phyloP scores from a whole-genome alignment of 2,329 filamentous ascomycete species.

The Pleochaeta shiraiana region DNA sequence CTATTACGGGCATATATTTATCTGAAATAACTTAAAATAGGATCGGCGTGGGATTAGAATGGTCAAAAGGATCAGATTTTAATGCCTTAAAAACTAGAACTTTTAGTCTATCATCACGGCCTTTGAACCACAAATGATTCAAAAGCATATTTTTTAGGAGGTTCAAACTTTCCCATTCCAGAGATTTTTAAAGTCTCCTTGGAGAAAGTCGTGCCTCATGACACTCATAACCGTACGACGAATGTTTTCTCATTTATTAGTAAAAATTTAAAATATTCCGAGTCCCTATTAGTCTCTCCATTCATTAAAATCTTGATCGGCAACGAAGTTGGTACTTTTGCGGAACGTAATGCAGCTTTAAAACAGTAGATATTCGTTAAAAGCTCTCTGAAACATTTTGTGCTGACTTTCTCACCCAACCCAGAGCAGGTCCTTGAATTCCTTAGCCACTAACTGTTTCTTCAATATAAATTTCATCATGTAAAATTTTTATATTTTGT shows the following conservation, averaged over 20 bases:
- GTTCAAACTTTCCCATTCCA: not conserved
- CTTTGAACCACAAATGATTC: conserved; percentile 11
- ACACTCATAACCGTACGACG: conserved; percentile 7
- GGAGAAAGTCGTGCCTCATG: conserved; percentile 6
- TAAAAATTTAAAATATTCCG: conserved; percentile 9
- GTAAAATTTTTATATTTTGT: conserved; percentile 11
- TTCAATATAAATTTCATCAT: conserved; percentile 12
- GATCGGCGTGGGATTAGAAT: no score
- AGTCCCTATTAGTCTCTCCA: conserved; percentile 7
- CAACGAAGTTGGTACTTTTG: conserved; percentile 7
- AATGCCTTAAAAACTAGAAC: no score
- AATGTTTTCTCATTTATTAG: conserved; percentile 4
- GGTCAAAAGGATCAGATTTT: no score
- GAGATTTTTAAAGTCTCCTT: conserved; percentile 6
- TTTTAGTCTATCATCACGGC: no score
- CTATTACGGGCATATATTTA: no score
- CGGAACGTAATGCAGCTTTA: conserved; percentile 1
- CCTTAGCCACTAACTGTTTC: conserved; percentile 17
- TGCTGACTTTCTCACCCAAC: conserved; percentile 13
- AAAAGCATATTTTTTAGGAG: conserved; percentile 8
- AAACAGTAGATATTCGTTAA: not conserved
- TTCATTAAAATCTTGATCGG: conserved; percentile 9
- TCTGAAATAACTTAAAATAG: no score
- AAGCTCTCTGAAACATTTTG: conserved; percentile 5
- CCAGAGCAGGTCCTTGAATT: conserved; percentile 14